Evolutionary conservation across 345 rosid species (phyloP).

Genomic region (Bruguiera parviflora): DNA sequence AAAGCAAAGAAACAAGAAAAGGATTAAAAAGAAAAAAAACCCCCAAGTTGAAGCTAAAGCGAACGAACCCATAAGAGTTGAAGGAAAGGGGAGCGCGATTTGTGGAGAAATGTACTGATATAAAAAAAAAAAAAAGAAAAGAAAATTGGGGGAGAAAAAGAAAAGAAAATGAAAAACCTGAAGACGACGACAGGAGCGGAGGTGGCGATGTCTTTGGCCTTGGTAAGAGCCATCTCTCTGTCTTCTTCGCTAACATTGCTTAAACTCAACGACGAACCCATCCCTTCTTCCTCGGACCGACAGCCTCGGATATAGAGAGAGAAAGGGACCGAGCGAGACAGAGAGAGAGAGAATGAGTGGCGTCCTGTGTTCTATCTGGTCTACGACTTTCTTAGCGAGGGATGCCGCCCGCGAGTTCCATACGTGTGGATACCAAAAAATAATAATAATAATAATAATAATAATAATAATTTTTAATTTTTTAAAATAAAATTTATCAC

Average conservation of each 20-base stretch:
- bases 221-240: constrained; percentile 38
- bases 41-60: no score
- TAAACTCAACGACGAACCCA: constrained; percentile 39
- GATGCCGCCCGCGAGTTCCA: no score
- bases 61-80: no score
- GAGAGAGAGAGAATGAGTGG: neutral
- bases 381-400: neutral
- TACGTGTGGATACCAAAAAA: no score
- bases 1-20: no score
- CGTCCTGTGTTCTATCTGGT: neutral
- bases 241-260: constrained; percentile 40
- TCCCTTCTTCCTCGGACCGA: neutral
- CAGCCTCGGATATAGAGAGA: neutral
- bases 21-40: no score
- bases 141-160: neutral
- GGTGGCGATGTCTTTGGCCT: constrained; percentile 54
- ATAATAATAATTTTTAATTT: no score
- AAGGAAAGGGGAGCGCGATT: no score
- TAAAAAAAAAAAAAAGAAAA: neutral
- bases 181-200: constrained; percentile 64
- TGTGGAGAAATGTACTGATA: neutral
- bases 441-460: no score
- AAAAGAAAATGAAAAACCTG: constrained; percentile 28
- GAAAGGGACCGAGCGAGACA: no score
- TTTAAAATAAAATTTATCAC: no score